Evolutionary conservation across 1,284 basidiomycete species (phyloP).

Genomic region (Tetrapyrgos nigripes): DNA sequence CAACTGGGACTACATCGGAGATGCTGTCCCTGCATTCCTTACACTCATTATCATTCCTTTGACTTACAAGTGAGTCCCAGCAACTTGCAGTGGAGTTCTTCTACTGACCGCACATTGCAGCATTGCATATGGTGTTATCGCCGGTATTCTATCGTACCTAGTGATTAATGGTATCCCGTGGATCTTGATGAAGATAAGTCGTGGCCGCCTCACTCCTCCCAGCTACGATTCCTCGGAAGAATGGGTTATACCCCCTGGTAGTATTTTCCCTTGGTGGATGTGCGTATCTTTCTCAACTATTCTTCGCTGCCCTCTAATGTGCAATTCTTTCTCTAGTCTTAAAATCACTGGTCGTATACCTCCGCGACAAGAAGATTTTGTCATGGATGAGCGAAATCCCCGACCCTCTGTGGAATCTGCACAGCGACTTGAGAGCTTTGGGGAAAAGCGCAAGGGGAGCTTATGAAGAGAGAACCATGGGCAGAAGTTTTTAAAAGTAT

Average conservation of each 20-base stretch:
- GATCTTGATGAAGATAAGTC: slow-evolving; percentile 57
- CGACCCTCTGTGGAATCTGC: neutral
- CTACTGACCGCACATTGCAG: slow-evolving; percentile 39
- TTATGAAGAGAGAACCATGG: too few species aligned
- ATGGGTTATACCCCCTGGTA: slow-evolving; percentile 74
- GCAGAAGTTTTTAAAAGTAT: neutral
- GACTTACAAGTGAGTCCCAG: slow-evolving; percentile 70
- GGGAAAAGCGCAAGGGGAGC: neutral
- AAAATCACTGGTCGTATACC: slow-evolving; percentile 11
- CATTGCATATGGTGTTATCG: slow-evolving; percentile 91
- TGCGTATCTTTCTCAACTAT: slow-evolving; percentile 31
- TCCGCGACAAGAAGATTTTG: slow-evolving; percentile 5
- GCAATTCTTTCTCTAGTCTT: slow-evolving; percentile 11
- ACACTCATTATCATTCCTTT: slow-evolving; percentile 81
- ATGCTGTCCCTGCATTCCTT: slow-evolving; percentile 85
- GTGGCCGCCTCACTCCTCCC: slow-evolving; percentile 73
- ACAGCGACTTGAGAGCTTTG: neutral
- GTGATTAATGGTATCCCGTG: slow-evolving; percentile 78
- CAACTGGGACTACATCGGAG: slow-evolving; percentile 90
- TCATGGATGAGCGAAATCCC: slow-evolving; percentile 5
- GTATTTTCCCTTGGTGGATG: slow-evolving; percentile 78
- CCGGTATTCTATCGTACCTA: slow-evolving; percentile 76
- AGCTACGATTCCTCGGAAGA: slow-evolving; percentile 68
- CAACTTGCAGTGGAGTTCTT: slow-evolving; percentile 1
- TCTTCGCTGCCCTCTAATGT: neutral